Evolutionary conservation across 192 early-diverging fungal genomes (phyloP).

Genomic region (Chytriomyces hyalinus): DNA sequence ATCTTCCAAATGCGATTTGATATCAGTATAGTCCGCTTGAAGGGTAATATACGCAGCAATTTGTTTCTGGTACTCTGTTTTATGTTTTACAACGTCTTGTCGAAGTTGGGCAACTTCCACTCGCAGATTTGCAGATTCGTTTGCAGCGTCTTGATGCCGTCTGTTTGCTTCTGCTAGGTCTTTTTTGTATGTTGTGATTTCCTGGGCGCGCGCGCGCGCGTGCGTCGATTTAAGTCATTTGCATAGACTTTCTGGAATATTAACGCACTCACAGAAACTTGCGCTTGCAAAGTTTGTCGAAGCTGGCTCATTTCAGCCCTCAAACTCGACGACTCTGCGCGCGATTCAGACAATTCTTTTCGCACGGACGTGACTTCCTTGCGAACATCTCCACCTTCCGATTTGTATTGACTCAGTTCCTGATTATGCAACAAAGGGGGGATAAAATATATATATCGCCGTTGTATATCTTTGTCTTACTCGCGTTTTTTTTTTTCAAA

Average conservation of each 20-base stretch:
- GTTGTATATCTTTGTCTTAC: not conserved
- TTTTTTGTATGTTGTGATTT: not conserved
- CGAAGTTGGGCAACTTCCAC: not conserved
- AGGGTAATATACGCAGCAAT: slow-evolving; percentile 22
- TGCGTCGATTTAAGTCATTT: not conserved
- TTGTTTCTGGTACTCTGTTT: not conserved
- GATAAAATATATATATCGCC: not conserved
- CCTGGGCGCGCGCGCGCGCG: not conserved
- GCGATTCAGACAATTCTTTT: slow-evolving; percentile 13
- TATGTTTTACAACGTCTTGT: slow-evolving; percentile 5
- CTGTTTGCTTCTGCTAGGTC: slow-evolving; percentile 9
- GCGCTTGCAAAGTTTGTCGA: not conserved
- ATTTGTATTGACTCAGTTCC: not conserved
- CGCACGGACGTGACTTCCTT: slow-evolving; percentile 6
- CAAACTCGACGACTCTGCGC: not conserved
- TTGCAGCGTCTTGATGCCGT: slow-evolving; percentile 2
- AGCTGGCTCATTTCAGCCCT: slow-evolving; percentile 27
- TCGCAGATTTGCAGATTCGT: not conserved
- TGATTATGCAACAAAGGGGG: not conserved
- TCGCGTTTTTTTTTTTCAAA: not conserved
- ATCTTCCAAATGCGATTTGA: slow-evolving; percentile 19
- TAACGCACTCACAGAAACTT: not conserved
- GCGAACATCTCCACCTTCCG: not conserved
- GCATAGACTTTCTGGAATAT: too few species aligned
- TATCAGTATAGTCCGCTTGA: slow-evolving; percentile 26